A percentile compares a stretch with the other conserved stretches of the same genome.
Evolutionary conservation across 1,284 basidiomycete genomes (phyloP).

Genomic region (Gymnopus androsaceus): DNA sequence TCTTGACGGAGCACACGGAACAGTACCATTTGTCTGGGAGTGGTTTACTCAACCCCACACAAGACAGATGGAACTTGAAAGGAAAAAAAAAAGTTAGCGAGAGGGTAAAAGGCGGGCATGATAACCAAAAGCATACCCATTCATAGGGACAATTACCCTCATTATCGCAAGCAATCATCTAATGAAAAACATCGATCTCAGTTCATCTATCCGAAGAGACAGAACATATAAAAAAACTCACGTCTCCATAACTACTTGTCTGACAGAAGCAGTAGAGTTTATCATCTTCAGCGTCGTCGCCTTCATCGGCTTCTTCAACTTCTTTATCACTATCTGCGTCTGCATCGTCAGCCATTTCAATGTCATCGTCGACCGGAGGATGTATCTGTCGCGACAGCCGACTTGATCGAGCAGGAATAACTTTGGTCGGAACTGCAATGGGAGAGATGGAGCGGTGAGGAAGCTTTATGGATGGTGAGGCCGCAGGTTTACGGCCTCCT

Average conservation of each 20-base stretch:
- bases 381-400: conserved; percentile 45
- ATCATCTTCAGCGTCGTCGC: conserved; percentile 37
- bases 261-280: conserved; percentile 50
- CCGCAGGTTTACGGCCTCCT: conserved; percentile 10
- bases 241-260: conserved; percentile 50
- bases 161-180: conserved; percentile 55
- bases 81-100: not conserved
- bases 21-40: conserved; percentile 50
- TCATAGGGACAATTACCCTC: conserved; percentile 46
- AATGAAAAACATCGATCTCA: conserved; percentile 7
- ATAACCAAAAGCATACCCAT: conserved; percentile 38
- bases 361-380: conserved; percentile 28
- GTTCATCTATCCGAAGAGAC: not conserved
- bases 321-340: conserved; percentile 14
- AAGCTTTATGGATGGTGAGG: conserved; percentile 18
- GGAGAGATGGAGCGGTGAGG: conserved; percentile 16
- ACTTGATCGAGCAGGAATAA: conserved; percentile 32
- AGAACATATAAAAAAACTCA: conserved; percentile 23
- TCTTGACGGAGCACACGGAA: conserved; percentile 35
- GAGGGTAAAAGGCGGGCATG: not conserved
- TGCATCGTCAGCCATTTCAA: conserved; percentile 16
- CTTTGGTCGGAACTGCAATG: conserved; percentile 1
- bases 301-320: conserved; percentile 22
- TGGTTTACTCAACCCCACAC: conserved; percentile 45
- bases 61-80: conserved; percentile 45